Evolutionary conservation across 148 eudicot genomes (phyloP), one percentile per base, ranked within the genome.

Genomic region (Amaranthus palmeri): DNA sequence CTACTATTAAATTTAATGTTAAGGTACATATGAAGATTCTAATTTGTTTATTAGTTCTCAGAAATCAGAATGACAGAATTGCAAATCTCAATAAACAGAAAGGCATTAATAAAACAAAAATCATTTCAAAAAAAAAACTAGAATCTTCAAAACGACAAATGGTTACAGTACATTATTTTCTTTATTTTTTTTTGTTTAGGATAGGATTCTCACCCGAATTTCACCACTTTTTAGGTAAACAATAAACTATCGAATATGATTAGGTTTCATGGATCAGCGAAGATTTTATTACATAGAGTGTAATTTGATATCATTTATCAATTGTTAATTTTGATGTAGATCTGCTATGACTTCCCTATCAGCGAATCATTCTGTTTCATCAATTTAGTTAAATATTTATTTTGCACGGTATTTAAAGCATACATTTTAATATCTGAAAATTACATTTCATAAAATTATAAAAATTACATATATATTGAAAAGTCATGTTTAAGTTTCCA

Each of bases 51-150:
- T 65, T 65, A 65, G 52, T 65, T 0, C 36, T 25, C 36, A 25
- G 36, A 25, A 25, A 25, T 25, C 36, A 25, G 36, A 25, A 43
- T 65, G 15, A 65, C 68, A 65, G 53, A n/a, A 65, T 47, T 65
- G 68, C 47, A 53, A 65, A 65, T 65, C 68, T 65, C 68, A 65
- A 65, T n/a, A 64, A 65, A 44, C 36, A 43, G 7, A 46, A 1
- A 3, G 52, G 18, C 53, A 15, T 3, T 42, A 12, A 62, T 45
- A 65, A 65, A 25, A 25, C 36, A 25, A 25, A 1, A 25, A 25
- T 25, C 36, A 25, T 25, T 25, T 25, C 40, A n/a, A 46, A 65
- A 45, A 14, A 13, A 3, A n/a, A 45, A 36, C 8, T 51, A 9
- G 49, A 15, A 45, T 10, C 17, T 3, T 8, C 8, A 8, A 3